Percentiles rank a stretch among this genome's conserved stretches.
These are phyloP conservation scores for Naganishia antarctica DNA, from an alignment of 768 basidiomycete species.

Conservation along the genomic window DNA sequence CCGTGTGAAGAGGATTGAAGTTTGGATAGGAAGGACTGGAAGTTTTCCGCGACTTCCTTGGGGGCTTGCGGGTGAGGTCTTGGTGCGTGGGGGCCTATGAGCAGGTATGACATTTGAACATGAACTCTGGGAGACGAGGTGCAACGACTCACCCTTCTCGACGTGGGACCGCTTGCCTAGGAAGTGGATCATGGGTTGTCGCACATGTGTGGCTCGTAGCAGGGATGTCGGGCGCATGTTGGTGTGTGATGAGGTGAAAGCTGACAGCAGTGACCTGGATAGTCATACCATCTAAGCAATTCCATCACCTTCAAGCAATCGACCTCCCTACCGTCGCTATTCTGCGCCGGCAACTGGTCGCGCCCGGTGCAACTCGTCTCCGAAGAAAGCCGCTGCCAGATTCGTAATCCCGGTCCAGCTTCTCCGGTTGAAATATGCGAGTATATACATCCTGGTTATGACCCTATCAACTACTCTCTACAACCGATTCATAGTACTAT, in stretches of 20 bases:
- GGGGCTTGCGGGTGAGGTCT: conserved; percentile 47
- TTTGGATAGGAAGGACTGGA: conserved; percentile 48
- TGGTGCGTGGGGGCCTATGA: conserved; percentile 46
- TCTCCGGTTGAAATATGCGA: neutral
- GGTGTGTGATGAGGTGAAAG: conserved; percentile 2
- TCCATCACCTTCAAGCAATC: neutral
- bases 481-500: neutral
- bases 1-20: conserved; percentile 40
- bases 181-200: conserved; percentile 48
- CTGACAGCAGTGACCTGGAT: too few species aligned
- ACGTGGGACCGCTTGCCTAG: conserved; percentile 38
- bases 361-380: neutral
- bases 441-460: neutral
- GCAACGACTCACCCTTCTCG: conserved; percentile 18
- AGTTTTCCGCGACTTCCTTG: conserved; percentile 40
- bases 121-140: neutral
- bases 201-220: conserved; percentile 27
- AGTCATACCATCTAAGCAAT: too few species aligned
- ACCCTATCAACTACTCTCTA: neutral
- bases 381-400: neutral
- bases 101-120: neutral
- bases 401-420: too few species aligned
- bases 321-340: too few species aligned
- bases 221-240: conserved; percentile 17
- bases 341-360: neutral